A percentile compares a stretch with the other conserved stretches of the same genome.
Evolutionary conservation across 768 basidiomycete species (phyloP).

Genomic region (Multifurca ochricompacta): DNA sequence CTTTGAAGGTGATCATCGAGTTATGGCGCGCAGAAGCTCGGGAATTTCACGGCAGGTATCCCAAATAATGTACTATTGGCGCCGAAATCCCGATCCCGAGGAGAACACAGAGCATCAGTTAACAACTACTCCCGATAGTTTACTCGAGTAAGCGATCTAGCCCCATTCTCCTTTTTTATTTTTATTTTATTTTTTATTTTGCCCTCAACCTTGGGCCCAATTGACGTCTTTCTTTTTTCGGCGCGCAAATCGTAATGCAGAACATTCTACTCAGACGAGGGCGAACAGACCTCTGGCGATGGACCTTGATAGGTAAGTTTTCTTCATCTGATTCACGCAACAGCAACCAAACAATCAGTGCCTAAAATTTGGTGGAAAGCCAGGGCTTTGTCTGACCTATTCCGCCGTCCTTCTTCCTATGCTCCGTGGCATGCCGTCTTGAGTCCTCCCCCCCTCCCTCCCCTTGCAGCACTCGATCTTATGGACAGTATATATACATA

Average conservation of each 20-base stretch:
- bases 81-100: conserved; percentile 15
- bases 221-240: background rate
- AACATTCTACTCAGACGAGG: background rate
- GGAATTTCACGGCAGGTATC: conserved; percentile 2
- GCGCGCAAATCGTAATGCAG: conserved; percentile 9
- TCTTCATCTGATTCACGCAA: background rate
- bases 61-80: conserved; percentile 2
- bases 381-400: conserved; percentile 13
- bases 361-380: conserved; percentile 18
- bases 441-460: too few species aligned
- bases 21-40: background rate
- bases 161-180: conserved; percentile 16
- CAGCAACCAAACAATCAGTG: conserved; percentile 20
- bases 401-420: background rate
- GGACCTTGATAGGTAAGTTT: conserved; percentile 15
- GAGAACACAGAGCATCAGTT: conserved; percentile 9
- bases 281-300: conserved; percentile 9
- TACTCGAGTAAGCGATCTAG: conserved; percentile 13
- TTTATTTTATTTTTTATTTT: too few species aligned
- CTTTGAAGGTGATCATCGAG: background rate
- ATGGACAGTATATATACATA: conserved; percentile 17
- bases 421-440: conserved; percentile 14
- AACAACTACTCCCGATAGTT: conserved; percentile 1
- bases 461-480: conserved; percentile 4
- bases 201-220: conserved; percentile 3